These are phyloP conservation scores for Kitagawia praeruptora DNA, from an alignment of 129 eudicot genomes.

Conservation along the genomic window DNA sequence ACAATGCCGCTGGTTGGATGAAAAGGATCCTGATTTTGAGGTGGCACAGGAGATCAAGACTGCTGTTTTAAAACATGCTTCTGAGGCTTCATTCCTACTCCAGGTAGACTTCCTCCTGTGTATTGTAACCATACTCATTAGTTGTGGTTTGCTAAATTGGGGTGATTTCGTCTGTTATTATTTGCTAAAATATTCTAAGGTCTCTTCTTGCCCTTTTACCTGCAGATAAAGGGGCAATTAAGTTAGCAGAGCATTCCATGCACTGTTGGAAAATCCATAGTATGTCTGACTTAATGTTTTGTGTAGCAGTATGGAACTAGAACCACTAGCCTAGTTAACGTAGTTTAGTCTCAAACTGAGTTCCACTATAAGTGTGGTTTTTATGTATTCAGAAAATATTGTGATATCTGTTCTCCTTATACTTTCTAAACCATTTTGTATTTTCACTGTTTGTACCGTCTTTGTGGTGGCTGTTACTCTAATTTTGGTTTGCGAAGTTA, in stretches of 20 bases:
- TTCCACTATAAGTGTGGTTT: neutral
- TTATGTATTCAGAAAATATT: neutral
- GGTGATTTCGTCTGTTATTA: neutral
- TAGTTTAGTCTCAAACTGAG: neutral
- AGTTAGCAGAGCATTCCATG: constrained; percentile 46
- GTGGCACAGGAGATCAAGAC: constrained; percentile 41
- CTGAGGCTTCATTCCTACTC: constrained; percentile 37
- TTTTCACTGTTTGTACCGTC: neutral
- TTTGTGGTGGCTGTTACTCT: neutral
- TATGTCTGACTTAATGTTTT: constrained; percentile 1
- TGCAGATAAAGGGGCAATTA: constrained; percentile 55
- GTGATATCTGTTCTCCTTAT: neutral
- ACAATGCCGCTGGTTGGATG: constrained; percentile 45
- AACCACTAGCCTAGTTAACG: neutral
- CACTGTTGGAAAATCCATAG: constrained; percentile 44
- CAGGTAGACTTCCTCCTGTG: constrained; percentile 31
- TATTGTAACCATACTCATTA: neutral
- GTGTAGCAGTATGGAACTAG: neutral
- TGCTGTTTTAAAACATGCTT: constrained; percentile 36
- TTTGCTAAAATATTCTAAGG: neutral
- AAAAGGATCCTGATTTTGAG: constrained; percentile 48
- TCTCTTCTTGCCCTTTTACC: constrained; percentile 14
- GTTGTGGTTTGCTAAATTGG: neutral
- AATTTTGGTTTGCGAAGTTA: too few species aligned
- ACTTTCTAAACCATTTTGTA: neutral